A percentile compares a stretch with the other conserved stretches of the same genome.
Conservation (phyloP, 176 grass and related monocot species). For the Carex cristatella region DNA sequence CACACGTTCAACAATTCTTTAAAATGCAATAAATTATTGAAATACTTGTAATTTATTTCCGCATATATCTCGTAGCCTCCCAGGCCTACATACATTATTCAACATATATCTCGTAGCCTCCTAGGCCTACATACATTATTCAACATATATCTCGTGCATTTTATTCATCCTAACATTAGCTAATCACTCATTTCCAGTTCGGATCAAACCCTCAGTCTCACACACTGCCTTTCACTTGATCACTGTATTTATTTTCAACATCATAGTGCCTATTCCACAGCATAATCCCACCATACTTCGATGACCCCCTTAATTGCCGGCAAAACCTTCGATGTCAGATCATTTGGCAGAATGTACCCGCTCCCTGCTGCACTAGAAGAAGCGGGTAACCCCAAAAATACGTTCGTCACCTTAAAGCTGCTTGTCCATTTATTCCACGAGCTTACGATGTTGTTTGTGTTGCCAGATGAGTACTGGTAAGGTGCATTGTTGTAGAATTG, state of each 20-base stretch:
- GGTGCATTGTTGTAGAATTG: conserved; percentile 70
- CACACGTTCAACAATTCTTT: too few relatives aligned
- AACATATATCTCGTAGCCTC: not conserved
- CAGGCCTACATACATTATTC: not conserved
- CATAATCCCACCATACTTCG: conserved; percentile 65
- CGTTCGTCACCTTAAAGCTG: conserved; percentile 34
- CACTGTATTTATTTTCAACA: conserved; percentile 37
- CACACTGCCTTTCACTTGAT: conserved; percentile 31
- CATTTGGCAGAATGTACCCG: conserved; percentile 34
- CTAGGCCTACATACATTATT: not conserved
- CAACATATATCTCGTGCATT: not conserved
- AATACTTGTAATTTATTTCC: not conserved
- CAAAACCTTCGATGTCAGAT: conserved; percentile 38
- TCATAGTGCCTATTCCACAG: conserved; percentile 64
- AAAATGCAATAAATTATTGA: too few relatives aligned
- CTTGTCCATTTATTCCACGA: conserved; percentile 65
- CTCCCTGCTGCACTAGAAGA: conserved; percentile 27
- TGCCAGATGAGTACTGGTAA: conserved; percentile 38
- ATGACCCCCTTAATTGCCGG: conserved; percentile 42
- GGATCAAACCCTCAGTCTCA: conserved; percentile 17
- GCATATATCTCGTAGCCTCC: not conserved
- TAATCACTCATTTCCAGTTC: not conserved
- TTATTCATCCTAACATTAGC: not conserved
- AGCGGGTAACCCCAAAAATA: conserved; percentile 62
- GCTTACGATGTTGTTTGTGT: conserved; percentile 25